Conservation (phyloP, 176 grass and related monocot genomes). For the Oryza longistaminata region DNA sequence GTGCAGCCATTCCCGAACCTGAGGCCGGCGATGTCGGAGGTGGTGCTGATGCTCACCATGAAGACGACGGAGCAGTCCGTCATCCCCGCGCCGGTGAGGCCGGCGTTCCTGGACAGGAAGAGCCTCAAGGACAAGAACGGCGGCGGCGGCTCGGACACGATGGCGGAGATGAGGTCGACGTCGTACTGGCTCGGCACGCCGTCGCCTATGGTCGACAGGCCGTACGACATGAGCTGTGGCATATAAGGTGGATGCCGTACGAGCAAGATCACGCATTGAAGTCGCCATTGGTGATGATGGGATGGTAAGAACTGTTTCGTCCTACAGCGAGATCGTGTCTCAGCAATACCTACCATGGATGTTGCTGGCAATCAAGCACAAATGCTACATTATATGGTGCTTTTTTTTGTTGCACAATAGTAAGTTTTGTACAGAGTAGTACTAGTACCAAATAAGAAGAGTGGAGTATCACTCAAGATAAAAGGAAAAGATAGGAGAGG, state of each 20-base stretch:
- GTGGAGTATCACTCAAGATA: background rate
- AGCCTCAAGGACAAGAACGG: conserved; percentile 40
- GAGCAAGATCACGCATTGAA: background rate
- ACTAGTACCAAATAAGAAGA: conserved; percentile 17
- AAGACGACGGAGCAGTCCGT: conserved; percentile 39
- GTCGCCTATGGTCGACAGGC: conserved; percentile 46
- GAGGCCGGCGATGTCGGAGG: conserved; percentile 55
- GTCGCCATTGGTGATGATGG: background rate
- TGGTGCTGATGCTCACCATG: conserved; percentile 53
- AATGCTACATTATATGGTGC: background rate
- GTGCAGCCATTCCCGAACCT: conserved; percentile 46
- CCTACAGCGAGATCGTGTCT: background rate
- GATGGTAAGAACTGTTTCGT: background rate
- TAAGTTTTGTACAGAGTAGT: background rate
- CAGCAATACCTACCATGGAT: background rate
- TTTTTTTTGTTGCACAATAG: background rate
- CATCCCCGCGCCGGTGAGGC: conserved; percentile 39
- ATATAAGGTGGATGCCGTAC: conserved; percentile 20
- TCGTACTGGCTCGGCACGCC: conserved; percentile 53
- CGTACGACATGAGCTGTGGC: conserved; percentile 50
- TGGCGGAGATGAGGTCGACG: conserved; percentile 32
- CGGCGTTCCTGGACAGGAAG: conserved; percentile 60
- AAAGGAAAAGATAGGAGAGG: background rate
- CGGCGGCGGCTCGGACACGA: conserved; percentile 19
- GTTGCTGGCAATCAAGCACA: background rate